Conservation (phyloP, 2,329 filamentous ascomycete genomes). For the Pseudogymnoascus sp. region DNA sequence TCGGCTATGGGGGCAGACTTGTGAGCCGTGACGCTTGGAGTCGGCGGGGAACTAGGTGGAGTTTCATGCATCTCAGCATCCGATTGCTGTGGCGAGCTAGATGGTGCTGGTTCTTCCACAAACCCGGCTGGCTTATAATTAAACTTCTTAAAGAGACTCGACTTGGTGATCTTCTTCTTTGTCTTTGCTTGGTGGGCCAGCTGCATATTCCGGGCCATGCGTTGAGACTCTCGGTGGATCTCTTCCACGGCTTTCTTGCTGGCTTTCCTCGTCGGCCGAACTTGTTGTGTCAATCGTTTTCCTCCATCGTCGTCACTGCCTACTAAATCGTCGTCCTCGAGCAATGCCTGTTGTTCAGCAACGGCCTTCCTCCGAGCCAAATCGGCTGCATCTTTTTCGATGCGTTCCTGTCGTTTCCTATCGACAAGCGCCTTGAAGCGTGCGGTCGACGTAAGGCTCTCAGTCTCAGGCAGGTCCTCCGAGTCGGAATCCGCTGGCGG, state of each 20-base stretch:
- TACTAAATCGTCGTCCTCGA: conserved; percentile 48
- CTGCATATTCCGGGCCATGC: conserved; percentile 83
- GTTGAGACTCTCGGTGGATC: conserved; percentile 90
- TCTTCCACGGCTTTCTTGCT: conserved; percentile 93
- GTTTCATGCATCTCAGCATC: conserved; percentile 51
- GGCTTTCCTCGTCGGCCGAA: conserved; percentile 69
- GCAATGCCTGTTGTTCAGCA: conserved; percentile 35
- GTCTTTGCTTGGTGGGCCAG: conserved; percentile 82
- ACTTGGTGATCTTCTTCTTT: conserved; percentile 82
- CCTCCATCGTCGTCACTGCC: conserved; percentile 55
- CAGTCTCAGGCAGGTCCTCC: conserved; percentile 18
- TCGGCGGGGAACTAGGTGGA: conserved; percentile 62
- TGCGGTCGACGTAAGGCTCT: conserved; percentile 20
- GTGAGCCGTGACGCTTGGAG: conserved; percentile 17
- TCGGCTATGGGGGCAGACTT: conserved; percentile 11
- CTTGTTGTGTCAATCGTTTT: conserved; percentile 58
- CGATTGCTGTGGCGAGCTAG: conserved; percentile 42
- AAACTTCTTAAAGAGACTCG: conserved; percentile 75
- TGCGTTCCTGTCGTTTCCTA: conserved; percentile 62
- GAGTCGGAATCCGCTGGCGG: conserved; percentile 15
- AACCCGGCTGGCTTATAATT: conserved; percentile 51
- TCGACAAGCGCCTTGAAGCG: conserved; percentile 66
- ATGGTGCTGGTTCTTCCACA: conserved; percentile 34
- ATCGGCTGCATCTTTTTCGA: conserved; percentile 53
- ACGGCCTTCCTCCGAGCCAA: conserved; percentile 37